Conservation (phyloP, 1,139 yeast genomes). For the Sugiyamaella neomexicana region DNA sequence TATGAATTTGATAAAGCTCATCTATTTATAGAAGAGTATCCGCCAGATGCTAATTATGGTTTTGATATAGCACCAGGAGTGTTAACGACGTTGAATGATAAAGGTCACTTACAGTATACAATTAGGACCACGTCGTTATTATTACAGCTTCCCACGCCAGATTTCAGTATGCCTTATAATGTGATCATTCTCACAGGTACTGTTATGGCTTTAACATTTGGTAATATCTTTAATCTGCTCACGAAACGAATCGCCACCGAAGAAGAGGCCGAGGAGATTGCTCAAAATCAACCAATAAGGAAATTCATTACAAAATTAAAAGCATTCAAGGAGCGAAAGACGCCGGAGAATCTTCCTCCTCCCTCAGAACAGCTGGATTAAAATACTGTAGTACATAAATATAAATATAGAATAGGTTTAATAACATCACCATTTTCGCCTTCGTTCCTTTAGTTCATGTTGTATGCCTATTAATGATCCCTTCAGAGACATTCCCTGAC, state of each 20-base stretch:
- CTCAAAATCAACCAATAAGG: conserved; percentile 27
- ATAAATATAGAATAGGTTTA: neutral
- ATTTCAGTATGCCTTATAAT: conserved; percentile 98
- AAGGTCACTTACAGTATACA: conserved; percentile 35
- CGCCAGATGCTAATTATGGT: conserved; percentile 99
- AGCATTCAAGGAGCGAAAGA: neutral
- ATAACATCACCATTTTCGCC: conserved; percentile 3
- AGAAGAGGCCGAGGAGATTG: conserved; percentile 60
- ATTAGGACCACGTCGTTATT: conserved; percentile 82
- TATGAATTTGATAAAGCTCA: conserved; percentile 87
- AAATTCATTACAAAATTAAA: conserved; percentile 21
- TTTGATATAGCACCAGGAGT: conserved; percentile 89
- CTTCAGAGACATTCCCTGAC: conserved; percentile 30
- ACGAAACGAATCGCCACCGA: conserved; percentile 76
- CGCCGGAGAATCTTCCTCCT: neutral
- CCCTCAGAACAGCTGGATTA: neutral
- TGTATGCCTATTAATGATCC: conserved; percentile 28
- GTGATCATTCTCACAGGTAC: conserved; percentile 94
- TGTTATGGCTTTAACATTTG: conserved; percentile 88
- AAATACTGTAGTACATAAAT: conserved; percentile 4
- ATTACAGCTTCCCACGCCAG: conserved; percentile 91
- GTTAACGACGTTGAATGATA: conserved; percentile 50
- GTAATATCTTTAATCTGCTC: conserved; percentile 76
- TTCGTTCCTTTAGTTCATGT: conserved; percentile 18
- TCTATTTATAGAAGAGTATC: conserved; percentile 84